Evolutionary conservation across 2,329 filamentous ascomycete species (phyloP).

Genomic region (Fusarium humuli): DNA sequence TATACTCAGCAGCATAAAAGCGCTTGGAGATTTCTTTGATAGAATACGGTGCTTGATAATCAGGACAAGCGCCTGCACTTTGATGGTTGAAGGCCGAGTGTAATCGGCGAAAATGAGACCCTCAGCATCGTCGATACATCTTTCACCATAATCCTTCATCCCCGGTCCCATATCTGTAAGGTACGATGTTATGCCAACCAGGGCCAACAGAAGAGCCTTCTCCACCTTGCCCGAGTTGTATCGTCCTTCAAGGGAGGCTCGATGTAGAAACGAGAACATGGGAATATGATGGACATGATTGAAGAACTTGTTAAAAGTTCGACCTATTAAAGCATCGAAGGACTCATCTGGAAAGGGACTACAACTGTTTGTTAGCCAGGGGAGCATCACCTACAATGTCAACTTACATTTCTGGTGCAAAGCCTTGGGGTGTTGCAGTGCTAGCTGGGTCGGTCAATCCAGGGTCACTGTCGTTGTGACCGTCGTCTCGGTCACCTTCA

Average conservation of each 20-base stretch:
- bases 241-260: slow-evolving; percentile 69
- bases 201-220: slow-evolving; percentile 63
- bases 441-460: slow-evolving; percentile 51
- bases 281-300: slow-evolving; percentile 69
- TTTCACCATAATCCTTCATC: slow-evolving; percentile 63
- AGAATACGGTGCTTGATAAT: slow-evolving; percentile 60
- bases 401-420: slow-evolving; percentile 52
- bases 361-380: slow-evolving; percentile 37
- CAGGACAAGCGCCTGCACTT: slow-evolving; percentile 62
- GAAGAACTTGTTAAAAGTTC: slow-evolving; percentile 68
- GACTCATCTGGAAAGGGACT: slow-evolving; percentile 56
- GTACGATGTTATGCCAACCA: slow-evolving; percentile 67
- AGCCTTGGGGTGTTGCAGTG: slow-evolving; percentile 51
- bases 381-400: not conserved
- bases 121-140: slow-evolving; percentile 67
- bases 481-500: slow-evolving; percentile 52
- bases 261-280: slow-evolving; percentile 69
- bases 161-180: slow-evolving; percentile 66
- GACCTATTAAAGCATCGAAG: slow-evolving; percentile 62
- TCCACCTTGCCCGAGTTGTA: slow-evolving; percentile 69
- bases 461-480: slow-evolving; percentile 51
- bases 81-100: slow-evolving; percentile 67
- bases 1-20: slow-evolving; percentile 59
- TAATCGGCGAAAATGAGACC: slow-evolving; percentile 64
- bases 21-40: slow-evolving; percentile 57